Evolutionary conservation across 2,329 filamentous ascomycete species (phyloP).

Genomic region (Monosporascus sp.): DNA sequence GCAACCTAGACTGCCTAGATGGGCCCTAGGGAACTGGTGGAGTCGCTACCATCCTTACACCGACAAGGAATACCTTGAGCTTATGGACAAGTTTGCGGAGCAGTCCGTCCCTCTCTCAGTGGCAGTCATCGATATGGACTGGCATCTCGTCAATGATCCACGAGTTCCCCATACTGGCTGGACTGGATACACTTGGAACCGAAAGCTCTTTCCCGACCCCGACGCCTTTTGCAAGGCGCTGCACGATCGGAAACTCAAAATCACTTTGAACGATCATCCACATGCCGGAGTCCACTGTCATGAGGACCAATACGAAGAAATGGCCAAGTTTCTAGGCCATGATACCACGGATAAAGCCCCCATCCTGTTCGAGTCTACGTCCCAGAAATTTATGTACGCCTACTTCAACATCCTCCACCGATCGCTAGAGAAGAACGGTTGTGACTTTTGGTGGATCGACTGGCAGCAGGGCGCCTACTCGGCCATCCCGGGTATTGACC

Average conservation of each 20-base stretch:
- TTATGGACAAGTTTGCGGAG: slow-evolving; percentile 50
- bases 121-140: slow-evolving; percentile 61
- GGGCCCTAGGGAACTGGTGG: slow-evolving; percentile 61
- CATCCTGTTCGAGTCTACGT: slow-evolving; percentile 51
- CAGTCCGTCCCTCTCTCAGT: slow-evolving; percentile 51
- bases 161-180: slow-evolving; percentile 44
- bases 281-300: slow-evolving; percentile 50
- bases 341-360: slow-evolving; percentile 44
- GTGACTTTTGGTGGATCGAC: slow-evolving; percentile 64
- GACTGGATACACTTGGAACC: slow-evolving; percentile 61
- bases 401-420: slow-evolving; percentile 54
- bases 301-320: slow-evolving; percentile 50
- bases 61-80: slow-evolving; percentile 46
- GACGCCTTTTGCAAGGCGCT: slow-evolving; percentile 43
- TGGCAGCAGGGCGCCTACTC: slow-evolving; percentile 59
- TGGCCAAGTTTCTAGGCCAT: slow-evolving; percentile 46
- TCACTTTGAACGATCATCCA: slow-evolving; percentile 58
- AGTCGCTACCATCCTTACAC: slow-evolving; percentile 55
- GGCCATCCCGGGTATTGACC: slow-evolving; percentile 52
- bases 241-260: slow-evolving; percentile 45
- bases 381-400: slow-evolving; percentile 48
- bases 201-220: slow-evolving; percentile 51
- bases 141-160: slow-evolving; percentile 50
- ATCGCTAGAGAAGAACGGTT: slow-evolving; percentile 47
- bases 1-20: slow-evolving; percentile 51